Percentiles rank a stretch among this genome's conserved stretches.
phyloP scores from a whole-genome alignment of 352 stramenopile species.

The Phytophthora ohioensis region DNA sequence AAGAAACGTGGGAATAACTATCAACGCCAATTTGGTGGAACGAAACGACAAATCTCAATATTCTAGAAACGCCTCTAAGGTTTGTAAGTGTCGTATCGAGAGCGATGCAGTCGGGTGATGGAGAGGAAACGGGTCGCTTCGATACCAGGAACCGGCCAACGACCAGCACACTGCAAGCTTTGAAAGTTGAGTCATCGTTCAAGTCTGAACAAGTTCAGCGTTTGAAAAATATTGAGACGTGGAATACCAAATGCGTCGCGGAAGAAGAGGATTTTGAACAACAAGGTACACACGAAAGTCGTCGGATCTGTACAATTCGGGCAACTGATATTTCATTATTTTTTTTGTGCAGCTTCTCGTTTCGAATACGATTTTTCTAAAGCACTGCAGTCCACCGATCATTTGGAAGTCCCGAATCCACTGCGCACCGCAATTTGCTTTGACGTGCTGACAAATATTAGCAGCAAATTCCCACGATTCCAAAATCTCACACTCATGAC shows the following conservation, averaged over 20 bases:
- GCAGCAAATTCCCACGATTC: slow-evolving; percentile 59
- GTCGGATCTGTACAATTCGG: no score
- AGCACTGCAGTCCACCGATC: slow-evolving; percentile 59
- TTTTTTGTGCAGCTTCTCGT: slow-evolving; percentile 27
- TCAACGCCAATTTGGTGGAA: no score
- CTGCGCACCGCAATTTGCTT: slow-evolving; percentile 71
- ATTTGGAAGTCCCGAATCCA: slow-evolving; percentile 61
- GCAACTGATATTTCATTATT: background rate
- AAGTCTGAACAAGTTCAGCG: slow-evolving; percentile 24
- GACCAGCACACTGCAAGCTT: background rate
- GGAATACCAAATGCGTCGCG: slow-evolving; percentile 34
- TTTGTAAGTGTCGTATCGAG: background rate
- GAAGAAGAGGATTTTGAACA: slow-evolving; percentile 37
- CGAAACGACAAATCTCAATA: slow-evolving; percentile 8
- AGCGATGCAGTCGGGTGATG: slow-evolving; percentile 8
- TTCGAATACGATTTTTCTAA: slow-evolving; percentile 62
- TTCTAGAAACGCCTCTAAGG: slow-evolving; percentile 18
- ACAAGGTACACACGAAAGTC: slow-evolving; percentile 29
- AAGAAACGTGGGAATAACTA: slow-evolving; percentile 10
- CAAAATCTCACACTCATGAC: slow-evolving; percentile 48
- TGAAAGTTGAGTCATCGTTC: slow-evolving; percentile 5
- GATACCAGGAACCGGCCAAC: background rate
- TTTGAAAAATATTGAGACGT: slow-evolving; percentile 34
- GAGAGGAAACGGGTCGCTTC: background rate
- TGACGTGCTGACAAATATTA: slow-evolving; percentile 56